phyloP scores from a whole-genome alignment of 495 filamentous ascomycete genomes.

The Daldinia grandis region DNA sequence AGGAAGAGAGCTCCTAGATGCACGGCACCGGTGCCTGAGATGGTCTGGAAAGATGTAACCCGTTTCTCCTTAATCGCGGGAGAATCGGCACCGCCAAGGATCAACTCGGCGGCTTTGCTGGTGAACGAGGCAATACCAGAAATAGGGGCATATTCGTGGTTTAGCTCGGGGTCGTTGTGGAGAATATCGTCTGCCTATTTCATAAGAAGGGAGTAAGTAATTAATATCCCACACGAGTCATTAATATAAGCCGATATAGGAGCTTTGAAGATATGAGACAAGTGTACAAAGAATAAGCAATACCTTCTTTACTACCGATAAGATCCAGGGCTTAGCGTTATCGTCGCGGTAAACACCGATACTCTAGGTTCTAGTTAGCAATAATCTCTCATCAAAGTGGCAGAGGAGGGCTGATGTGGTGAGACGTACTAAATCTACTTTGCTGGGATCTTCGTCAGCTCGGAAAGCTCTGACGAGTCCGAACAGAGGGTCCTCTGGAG shows the following conservation, averaged over 20 bases:
- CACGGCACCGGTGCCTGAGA: constrained; percentile 92
- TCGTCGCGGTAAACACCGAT: constrained; percentile 97
- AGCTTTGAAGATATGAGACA: neutral
- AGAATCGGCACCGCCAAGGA: constrained; percentile 76
- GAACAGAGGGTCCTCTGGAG: constrained; percentile 95
- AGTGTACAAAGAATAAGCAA: constrained; percentile 19
- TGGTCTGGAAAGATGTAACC: constrained; percentile 76
- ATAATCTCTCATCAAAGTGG: neutral
- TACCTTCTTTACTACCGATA: constrained; percentile 97
- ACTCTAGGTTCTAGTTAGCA: constrained; percentile 57
- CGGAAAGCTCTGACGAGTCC: constrained; percentile 89
- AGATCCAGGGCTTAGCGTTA: constrained; percentile 96
- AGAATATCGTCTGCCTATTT: constrained; percentile 86
- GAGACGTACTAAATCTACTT: constrained; percentile 77
- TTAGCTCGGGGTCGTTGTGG: constrained; percentile 84
- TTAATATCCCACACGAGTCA: constrained; percentile 11
- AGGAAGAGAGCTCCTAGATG: constrained; percentile 91
- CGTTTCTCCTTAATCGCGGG: constrained; percentile 86
- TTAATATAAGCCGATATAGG: constrained; percentile 45
- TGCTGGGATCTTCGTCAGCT: constrained; percentile 82
- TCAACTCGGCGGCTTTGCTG: constrained; percentile 85
- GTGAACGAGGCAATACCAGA: constrained; percentile 86
- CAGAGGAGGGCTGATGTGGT: constrained; percentile 1
- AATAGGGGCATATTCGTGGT: constrained; percentile 99
- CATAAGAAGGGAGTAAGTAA: neutral